Evolutionary conservation across 2,329 filamentous ascomycete genomes (phyloP).

Genomic region (Ophiosphaerella herpotricha): DNA sequence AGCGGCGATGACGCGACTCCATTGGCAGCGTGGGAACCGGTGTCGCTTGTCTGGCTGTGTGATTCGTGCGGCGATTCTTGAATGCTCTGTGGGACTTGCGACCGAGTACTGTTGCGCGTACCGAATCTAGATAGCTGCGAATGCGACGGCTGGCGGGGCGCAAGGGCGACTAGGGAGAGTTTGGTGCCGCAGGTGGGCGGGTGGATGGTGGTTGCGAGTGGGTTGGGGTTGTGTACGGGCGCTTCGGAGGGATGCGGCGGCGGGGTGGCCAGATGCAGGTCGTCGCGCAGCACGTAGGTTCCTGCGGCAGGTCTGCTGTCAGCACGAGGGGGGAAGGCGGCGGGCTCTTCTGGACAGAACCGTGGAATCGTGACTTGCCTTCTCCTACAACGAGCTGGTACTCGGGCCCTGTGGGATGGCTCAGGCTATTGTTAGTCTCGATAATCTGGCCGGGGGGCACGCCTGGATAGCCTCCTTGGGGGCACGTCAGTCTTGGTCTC

Average conservation of each 20-base stretch:
- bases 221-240: conserved; percentile 84
- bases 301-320: conserved; percentile 57
- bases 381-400: conserved; percentile 92
- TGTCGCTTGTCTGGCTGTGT: conserved; percentile 52
- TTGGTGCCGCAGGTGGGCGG: conserved; percentile 86
- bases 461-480: conserved; percentile 67
- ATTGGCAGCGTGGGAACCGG: conserved; percentile 49
- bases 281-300: conserved; percentile 88
- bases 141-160: conserved; percentile 55
- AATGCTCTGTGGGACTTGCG: conserved; percentile 52
- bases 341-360: too few species aligned
- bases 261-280: conserved; percentile 88
- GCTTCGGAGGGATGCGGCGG: conserved; percentile 95
- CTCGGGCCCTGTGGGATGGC: conserved; percentile 78
- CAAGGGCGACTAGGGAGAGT: conserved; percentile 75
- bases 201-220: conserved; percentile 80
- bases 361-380: conserved; percentile 58
- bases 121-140: conserved; percentile 49
- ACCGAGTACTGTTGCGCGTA: conserved; percentile 49
- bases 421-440: conserved; percentile 91
- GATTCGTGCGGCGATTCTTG: conserved; percentile 51
- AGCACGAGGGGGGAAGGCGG: conserved; percentile 9
- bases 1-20: conserved; percentile 37
- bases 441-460: conserved; percentile 76
- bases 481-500: background rate